Percentiles rank a stretch among this genome's conserved stretches.
These are phyloP conservation scores for Leccinum cinnamomeum DNA, from an alignment of 1,284 basidiomycete species.

Conservation along the genomic window DNA sequence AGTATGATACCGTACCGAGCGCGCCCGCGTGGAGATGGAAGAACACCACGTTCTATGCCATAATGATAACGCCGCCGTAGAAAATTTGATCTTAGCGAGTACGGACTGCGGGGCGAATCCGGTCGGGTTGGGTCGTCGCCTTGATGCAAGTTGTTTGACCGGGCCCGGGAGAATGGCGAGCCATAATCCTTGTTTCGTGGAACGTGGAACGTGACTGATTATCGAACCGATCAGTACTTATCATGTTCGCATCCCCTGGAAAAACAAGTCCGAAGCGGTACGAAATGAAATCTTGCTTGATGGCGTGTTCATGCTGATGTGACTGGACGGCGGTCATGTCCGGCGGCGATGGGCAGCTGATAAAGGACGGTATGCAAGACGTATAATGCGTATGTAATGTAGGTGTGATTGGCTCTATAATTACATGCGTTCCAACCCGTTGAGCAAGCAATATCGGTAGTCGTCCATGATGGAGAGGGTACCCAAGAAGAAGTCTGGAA, in stretches of 20 bases:
- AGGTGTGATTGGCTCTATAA: slow-evolving; percentile 29
- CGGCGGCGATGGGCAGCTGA: slow-evolving; percentile 8
- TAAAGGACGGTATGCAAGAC: slow-evolving; percentile 20
- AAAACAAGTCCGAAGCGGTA: slow-evolving; percentile 6
- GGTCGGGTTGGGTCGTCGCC: not conserved
- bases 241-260: not conserved
- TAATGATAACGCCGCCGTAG: slow-evolving; percentile 1
- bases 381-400: slow-evolving; percentile 26
- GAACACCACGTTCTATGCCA: slow-evolving; percentile 1
- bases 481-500: slow-evolving; percentile 32
- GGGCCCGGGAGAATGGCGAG: not conserved
- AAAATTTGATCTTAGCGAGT: not conserved
- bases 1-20: not conserved
- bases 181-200: slow-evolving; percentile 6
- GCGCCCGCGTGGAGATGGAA: not conserved
- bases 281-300: slow-evolving; percentile 15
- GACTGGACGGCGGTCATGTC: slow-evolving; percentile 1
- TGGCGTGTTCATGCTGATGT: not conserved
- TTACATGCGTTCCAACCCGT: slow-evolving; percentile 35
- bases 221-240: slow-evolving; percentile 10
- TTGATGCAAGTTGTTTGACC: not conserved
- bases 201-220: slow-evolving; percentile 3
- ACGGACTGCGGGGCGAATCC: not conserved
- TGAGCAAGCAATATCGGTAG: slow-evolving; percentile 24
- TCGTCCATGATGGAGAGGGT: slow-evolving; percentile 23